These are phyloP conservation scores for Pezicula rhizophila DNA, from an alignment of 2,329 filamentous ascomycete species.

Conservation along the genomic window DNA sequence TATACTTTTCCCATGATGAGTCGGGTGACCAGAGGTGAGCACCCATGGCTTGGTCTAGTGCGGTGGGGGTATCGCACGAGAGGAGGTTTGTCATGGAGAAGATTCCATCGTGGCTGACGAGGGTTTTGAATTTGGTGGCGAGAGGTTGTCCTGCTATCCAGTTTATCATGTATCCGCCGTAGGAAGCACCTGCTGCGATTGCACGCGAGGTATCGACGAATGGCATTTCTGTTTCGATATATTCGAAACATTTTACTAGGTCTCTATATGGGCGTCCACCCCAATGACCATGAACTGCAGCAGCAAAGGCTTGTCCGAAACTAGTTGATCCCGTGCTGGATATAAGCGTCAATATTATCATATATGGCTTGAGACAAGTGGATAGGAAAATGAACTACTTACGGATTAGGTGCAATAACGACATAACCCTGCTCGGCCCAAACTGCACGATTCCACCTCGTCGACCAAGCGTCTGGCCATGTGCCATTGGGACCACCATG, in stretches of 20 bases:
- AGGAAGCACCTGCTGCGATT: conserved; percentile 67
- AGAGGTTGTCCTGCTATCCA: conserved; percentile 85
- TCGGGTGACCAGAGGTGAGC: conserved; percentile 39
- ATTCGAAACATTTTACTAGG: conserved; percentile 68
- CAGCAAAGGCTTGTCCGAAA: conserved; percentile 68
- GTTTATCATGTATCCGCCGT: conserved; percentile 72
- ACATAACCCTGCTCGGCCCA: conserved; percentile 84
- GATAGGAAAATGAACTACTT: neutral
- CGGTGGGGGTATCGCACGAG: neutral
- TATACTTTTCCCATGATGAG: conserved; percentile 60
- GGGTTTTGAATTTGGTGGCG: conserved; percentile 74
- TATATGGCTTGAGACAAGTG: no score
- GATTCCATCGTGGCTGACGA: conserved; percentile 80
- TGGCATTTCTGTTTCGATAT: conserved; percentile 56
- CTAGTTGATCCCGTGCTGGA: conserved; percentile 63
- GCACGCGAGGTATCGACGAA: conserved; percentile 63
- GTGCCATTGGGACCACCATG: conserved; percentile 78
- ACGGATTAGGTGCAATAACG: conserved; percentile 69
- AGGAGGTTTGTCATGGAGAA: conserved; percentile 36
- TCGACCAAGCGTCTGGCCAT: conserved; percentile 71
- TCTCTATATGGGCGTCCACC: conserved; percentile 68
- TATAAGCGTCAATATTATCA: neutral
- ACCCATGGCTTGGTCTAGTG: neutral
- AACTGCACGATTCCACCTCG: conserved; percentile 76
- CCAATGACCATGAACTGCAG: conserved; percentile 37